These are phyloP conservation scores for Paecilomyces formosus DNA, from an alignment of 2,329 filamentous ascomycete species.

Conservation along the genomic window DNA sequence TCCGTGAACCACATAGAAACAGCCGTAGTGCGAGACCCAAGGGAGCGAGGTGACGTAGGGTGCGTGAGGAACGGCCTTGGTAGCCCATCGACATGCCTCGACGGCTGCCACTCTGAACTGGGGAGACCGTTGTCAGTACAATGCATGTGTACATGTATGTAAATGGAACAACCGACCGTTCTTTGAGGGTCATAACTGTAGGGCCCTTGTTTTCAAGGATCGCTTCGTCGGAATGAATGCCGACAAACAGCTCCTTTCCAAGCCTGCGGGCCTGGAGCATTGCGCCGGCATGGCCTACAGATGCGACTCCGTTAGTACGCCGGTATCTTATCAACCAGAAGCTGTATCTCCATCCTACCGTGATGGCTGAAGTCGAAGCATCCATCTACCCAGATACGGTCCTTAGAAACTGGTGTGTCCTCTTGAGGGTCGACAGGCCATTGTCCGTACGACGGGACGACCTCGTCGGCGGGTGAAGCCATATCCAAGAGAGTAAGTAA, in stretches of 20 bases:
- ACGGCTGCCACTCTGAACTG: conserved; percentile 68
- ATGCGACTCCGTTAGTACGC: conserved; percentile 3
- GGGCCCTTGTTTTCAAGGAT: conserved; percentile 97
- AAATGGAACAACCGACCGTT: conserved; percentile 52
- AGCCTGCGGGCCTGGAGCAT: conserved; percentile 93
- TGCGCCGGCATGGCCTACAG: conserved; percentile 80
- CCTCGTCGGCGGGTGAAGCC: conserved; percentile 16
- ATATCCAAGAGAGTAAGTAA: background rate
- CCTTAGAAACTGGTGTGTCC: conserved; percentile 50
- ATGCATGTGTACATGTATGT: conserved; percentile 5
- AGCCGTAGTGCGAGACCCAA: conserved; percentile 94
- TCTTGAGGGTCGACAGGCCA: conserved; percentile 62
- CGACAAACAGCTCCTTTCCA: conserved; percentile 80
- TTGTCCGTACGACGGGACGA: conserved; percentile 46
- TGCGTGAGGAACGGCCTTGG: conserved; percentile 71
- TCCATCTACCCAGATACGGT: conserved; percentile 94
- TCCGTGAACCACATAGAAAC: conserved; percentile 90
- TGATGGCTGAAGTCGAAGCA: conserved; percentile 99
- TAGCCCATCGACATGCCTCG: conserved; percentile 92
- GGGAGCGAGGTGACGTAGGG: conserved; percentile 91
- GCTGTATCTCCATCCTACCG: conserved; percentile 45
- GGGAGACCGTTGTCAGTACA: background rate
- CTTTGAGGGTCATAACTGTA: conserved; percentile 88
- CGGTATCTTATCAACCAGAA: background rate
- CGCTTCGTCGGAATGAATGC: conserved; percentile 90